Evolutionary conservation across 169 alveolate genomes (phyloP), one percentile per base, ranked within the genome.

Genomic region (Plasmodium adleri): DNA sequence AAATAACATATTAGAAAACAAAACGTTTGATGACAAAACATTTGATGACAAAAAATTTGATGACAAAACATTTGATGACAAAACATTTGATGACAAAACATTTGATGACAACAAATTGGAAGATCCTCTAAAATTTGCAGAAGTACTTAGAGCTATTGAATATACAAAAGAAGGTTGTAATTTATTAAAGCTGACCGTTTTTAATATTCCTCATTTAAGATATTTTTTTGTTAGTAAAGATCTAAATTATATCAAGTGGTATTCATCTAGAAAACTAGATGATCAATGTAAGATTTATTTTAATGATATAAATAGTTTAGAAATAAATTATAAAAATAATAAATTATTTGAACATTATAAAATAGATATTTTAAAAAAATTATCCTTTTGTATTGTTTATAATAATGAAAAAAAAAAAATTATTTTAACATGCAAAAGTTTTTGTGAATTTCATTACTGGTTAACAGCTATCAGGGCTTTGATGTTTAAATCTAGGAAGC

Each of bases 91-190:
- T 5, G 20, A 4, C 8, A 17, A 20, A 10, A 12, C 15, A 13
- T 22, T 20, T 0, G 62, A n/a, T 22, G 0, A 60, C 8, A 74
- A 74, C 2, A 52, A 43, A 52, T 24, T 78, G 5, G 54, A 50
- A 12, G 5, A 49, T 20, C 76, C 89, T 1, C 66, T 78, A 1
- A 78, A 50, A 10, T 78, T 78, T 45, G 58, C 80, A 0, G 74
- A 78, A 45, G 89, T 66, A 1, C 28, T 63, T 15, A 78, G 78
- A 15, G 89, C 89, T 32, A 78, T 78, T 8, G 89, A 78, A 59
- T 78, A 59, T 70, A 49, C 78, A 64, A 78, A 78, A 43, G 89
- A 78, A 78, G 89, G 89, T 50, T 26, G 78, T 1, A 78, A 78
- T 20, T 70, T 78, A 47, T 45, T 78, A 6, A 78, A 78, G 22